Conservation (phyloP, 1,284 basidiomycete species). For the Serendipita sp. region DNA sequence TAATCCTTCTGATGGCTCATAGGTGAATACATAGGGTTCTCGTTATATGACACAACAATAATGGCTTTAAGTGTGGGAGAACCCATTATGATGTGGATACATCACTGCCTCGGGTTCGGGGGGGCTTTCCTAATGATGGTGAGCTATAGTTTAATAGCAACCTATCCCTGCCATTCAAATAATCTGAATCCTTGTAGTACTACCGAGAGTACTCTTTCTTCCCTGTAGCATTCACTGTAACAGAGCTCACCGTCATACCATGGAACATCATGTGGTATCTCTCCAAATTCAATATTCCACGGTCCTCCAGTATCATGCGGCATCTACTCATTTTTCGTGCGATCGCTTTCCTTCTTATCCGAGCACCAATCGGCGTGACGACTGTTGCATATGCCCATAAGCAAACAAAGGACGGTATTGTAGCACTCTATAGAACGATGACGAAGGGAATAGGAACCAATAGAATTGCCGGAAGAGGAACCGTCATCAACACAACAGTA, state of each 20-base stretch:
- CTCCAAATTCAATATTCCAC: neutral
- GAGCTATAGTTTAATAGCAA: neutral
- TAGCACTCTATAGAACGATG: neutral
- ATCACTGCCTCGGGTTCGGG: neutral
- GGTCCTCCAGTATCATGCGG: neutral
- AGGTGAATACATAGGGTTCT: neutral
- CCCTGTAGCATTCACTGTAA: neutral
- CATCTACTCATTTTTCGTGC: neutral
- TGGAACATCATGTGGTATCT: neutral
- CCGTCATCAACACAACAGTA: neutral
- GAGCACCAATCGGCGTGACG: neutral
- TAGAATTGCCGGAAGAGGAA: neutral
- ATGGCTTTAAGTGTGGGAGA: neutral
- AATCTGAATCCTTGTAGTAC: neutral
- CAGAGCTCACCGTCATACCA: neutral
- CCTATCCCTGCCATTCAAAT: neutral
- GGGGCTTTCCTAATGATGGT: slow-evolving; percentile 1
- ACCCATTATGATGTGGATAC: slow-evolving; percentile 2
- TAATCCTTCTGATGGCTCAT: neutral
- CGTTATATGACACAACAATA: neutral
- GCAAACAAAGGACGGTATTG: neutral
- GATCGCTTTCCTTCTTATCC: neutral
- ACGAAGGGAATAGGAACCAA: too few species aligned
- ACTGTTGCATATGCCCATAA: neutral
- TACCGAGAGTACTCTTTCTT: neutral